Conservation (phyloP, 140 eudicot genomes). For the Stevia rebaudiana region DNA sequence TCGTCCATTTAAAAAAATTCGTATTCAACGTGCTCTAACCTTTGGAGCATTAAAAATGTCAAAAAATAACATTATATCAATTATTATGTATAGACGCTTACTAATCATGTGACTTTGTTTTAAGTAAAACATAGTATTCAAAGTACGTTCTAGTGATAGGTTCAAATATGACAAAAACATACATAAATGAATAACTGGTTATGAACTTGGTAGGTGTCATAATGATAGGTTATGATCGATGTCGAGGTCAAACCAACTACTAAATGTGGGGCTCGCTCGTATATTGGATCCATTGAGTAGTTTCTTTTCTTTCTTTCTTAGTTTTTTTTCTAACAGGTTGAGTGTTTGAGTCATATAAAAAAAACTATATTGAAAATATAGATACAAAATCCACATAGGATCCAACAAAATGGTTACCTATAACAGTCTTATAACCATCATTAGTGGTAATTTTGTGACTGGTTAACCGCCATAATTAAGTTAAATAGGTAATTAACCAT, state of each 20-base stretch:
- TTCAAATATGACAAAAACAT: conserved; percentile 9
- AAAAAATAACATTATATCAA: background rate
- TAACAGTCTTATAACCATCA: no score
- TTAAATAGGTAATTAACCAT: no score
- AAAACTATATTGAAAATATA: no score
- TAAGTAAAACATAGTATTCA: background rate
- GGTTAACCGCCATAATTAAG: no score
- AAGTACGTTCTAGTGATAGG: background rate
- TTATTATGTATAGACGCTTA: background rate
- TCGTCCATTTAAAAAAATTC: no score
- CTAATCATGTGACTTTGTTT: background rate
- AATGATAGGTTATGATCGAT: conserved; percentile 11
- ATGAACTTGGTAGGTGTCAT: conserved; percentile 19
- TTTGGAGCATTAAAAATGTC: no score
- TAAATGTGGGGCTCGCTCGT: conserved; percentile 7
- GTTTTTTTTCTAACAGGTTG: no score
- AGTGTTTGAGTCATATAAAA: no score
- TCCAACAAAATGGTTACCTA: no score
- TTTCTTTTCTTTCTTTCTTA: no score
- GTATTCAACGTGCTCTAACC: background rate
- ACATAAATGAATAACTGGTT: conserved; percentile 13
- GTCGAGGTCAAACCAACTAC: conserved; percentile 15
- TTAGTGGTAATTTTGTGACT: no score
- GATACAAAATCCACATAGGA: no score
- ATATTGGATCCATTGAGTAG: conserved; percentile 12